Base-by-base conservation (phyloP, 768 basidiomycete species). In the Agaricus blazei region DNA sequence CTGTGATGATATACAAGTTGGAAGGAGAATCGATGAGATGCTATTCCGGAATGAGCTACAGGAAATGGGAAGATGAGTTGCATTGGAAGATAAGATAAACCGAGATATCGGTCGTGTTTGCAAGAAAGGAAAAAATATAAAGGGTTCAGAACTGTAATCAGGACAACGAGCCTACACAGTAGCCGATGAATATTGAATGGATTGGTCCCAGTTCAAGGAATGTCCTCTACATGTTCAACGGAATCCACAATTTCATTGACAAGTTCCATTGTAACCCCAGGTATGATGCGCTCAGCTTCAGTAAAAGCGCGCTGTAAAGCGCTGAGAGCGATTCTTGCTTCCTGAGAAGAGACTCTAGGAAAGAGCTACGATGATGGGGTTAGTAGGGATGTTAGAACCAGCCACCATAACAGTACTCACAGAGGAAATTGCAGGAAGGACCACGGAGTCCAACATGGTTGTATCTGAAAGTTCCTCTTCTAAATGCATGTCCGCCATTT, bases 371-470 rank as follows among this genome's bases (percentile, higher is more conserved):
- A 53, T 36, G 42, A 54, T 14, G n/a, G 2, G 2, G 14, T 54
- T 42, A 40, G n/a, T 59, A 60, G 46, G 48, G 12, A 43, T 19
- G 15, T 23, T 45, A 28, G 12, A 24, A 5, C 27, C n/a, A 47
- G 9, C 28, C 38, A 12, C 26, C 23, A 1, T 74, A 34, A 12
- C 9, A 28, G 4, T 36, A 19, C 88, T 69, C 62, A 98, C 96
- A 58, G 92, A 95, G 43, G 94, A 91, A 63, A 98, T 87, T n/a
- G 94, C 94, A 24, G 97, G 97, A 28, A 98, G 72, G 50, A 98
- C 87, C 29, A 99, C 96, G 2, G 93, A 93, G 64, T 97, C 94
- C 37, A 98, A 76, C 86, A 98, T 96, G n/a, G 90, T 86, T 27
- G 88, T 88, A 65, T 91, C 89, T 4, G 88, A 83, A 42, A 88